Conservation (phyloP, 139 green algal genomes). For the Chlorella sp. region DNA sequence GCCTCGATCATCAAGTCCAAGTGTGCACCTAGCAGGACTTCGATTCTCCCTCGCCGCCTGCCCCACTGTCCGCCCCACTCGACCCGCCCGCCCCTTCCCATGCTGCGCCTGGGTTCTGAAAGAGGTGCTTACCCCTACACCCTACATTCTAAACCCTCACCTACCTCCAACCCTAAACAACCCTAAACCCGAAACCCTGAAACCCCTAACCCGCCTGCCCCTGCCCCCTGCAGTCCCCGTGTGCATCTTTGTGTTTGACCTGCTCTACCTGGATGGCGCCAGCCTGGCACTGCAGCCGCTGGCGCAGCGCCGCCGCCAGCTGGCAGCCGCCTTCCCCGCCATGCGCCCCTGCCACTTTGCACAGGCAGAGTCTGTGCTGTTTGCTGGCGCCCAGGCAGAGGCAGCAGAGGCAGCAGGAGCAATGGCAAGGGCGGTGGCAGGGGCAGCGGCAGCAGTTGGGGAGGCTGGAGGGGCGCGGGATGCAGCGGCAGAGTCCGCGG, state of each 20-base stretch:
- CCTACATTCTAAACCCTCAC: no score
- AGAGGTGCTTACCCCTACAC: no score
- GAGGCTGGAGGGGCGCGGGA: not conserved
- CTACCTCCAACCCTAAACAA: no score
- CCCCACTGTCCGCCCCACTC: no score
- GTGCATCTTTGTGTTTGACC: conserved; percentile 92
- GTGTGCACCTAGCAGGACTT: no score
- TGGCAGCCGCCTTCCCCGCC: conserved; percentile 47
- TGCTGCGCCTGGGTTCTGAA: no score
- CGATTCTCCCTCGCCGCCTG: no score
- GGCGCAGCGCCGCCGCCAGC: conserved; percentile 51
- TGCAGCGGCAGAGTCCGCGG: not conserved
- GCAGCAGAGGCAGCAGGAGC: not conserved
- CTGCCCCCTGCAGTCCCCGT: conserved; percentile 60
- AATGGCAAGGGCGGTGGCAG: not conserved
- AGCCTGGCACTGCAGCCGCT: conserved; percentile 69
- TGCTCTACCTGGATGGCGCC: conserved; percentile 73
- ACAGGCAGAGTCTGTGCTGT: conserved; percentile 62
- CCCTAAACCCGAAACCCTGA: no score
- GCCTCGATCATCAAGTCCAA: no score
- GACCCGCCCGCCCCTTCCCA: no score
- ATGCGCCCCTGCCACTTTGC: conserved; percentile 68
- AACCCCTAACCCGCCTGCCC: no score
- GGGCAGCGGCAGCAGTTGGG: not conserved
- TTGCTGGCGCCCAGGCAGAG: conserved; percentile 35